phyloP scores from a whole-genome alignment of 768 basidiomycete genomes.

The Hysterangium stoloniferum region DNA sequence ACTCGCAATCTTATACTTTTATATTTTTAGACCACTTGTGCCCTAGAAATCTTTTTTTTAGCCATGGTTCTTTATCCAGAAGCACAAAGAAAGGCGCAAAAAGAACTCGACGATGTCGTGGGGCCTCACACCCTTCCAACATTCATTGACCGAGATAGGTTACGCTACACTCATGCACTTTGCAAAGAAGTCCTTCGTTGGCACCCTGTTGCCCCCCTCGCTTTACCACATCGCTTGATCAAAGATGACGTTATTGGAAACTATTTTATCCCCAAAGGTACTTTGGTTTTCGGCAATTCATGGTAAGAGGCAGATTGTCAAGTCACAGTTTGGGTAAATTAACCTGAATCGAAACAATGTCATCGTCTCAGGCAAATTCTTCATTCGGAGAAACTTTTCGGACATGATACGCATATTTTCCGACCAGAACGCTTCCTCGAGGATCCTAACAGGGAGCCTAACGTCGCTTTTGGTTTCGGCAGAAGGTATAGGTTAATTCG shows the following conservation, averaged over 20 bases:
- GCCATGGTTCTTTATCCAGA: slow-evolving; percentile 13
- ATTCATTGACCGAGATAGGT: slow-evolving; percentile 3
- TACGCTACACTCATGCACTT: slow-evolving; percentile 11
- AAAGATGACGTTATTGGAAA: slow-evolving; percentile 18
- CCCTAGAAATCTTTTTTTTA: slow-evolving; percentile 5
- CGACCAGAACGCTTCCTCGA: neutral
- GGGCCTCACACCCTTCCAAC: slow-evolving; percentile 10
- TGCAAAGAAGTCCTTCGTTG: slow-evolving; percentile 7
- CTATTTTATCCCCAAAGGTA: slow-evolving; percentile 24
- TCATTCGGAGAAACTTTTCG: neutral
- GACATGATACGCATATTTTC: neutral
- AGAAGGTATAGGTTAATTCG: neutral
- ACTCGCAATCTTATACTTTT: neutral
- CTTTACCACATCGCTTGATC: slow-evolving; percentile 6
- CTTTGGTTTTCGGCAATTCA: slow-evolving; percentile 18
- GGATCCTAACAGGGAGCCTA: neutral
- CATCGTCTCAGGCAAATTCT: neutral
- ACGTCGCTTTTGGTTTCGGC: slow-evolving; percentile 7
- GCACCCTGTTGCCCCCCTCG: slow-evolving; percentile 3
- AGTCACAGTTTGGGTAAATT: neutral
- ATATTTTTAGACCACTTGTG: neutral
- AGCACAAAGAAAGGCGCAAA: slow-evolving; percentile 10
- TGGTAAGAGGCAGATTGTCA: slow-evolving; percentile 9
- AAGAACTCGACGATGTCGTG: slow-evolving; percentile 10
- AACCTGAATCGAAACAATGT: neutral